Conservation (phyloP, 768 basidiomycete species). For the Leccinum broughii region DNA sequence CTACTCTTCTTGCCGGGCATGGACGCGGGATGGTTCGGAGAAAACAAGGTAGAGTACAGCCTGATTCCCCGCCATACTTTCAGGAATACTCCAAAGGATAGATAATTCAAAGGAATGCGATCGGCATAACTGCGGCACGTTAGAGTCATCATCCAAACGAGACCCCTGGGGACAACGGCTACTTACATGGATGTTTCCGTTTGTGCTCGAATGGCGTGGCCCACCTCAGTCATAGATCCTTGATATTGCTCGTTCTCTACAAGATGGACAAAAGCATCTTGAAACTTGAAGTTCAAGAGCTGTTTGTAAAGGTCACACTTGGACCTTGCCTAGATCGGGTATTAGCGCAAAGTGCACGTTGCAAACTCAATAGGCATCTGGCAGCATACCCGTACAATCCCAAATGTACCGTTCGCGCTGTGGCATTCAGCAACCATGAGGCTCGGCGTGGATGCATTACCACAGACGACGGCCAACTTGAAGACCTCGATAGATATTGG, state of each 20-base stretch:
- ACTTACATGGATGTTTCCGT: conserved; percentile 45
- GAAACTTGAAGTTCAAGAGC: conserved; percentile 68
- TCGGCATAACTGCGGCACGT: conserved; percentile 25
- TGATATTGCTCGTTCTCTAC: conserved; percentile 77
- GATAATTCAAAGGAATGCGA: conserved; percentile 32
- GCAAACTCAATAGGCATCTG: conserved; percentile 7
- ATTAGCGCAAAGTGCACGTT: conserved; percentile 11
- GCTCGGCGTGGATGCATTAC: conserved; percentile 83
- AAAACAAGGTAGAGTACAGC: conserved; percentile 40
- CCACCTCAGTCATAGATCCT: conserved; percentile 64
- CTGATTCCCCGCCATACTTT: conserved; percentile 59
- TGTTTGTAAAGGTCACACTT: conserved; percentile 84
- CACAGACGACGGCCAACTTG: conserved; percentile 80
- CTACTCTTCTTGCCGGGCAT: conserved; percentile 33
- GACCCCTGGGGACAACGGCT: neutral
- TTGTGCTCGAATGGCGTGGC: conserved; percentile 58
- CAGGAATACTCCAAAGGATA: conserved; percentile 41
- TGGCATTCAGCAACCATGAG: conserved; percentile 82
- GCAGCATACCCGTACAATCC: conserved; percentile 65
- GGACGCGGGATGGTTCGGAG: conserved; percentile 9
- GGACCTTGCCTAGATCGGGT: conserved; percentile 64
- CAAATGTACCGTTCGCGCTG: conserved; percentile 75
- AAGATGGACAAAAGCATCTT: conserved; percentile 59
- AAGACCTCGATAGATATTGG: conserved; percentile 79
- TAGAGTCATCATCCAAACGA: conserved; percentile 6